Evolutionary conservation across 2,329 filamentous ascomycete genomes (phyloP).

Genomic region (Hymenoscyphus infarciens): DNA sequence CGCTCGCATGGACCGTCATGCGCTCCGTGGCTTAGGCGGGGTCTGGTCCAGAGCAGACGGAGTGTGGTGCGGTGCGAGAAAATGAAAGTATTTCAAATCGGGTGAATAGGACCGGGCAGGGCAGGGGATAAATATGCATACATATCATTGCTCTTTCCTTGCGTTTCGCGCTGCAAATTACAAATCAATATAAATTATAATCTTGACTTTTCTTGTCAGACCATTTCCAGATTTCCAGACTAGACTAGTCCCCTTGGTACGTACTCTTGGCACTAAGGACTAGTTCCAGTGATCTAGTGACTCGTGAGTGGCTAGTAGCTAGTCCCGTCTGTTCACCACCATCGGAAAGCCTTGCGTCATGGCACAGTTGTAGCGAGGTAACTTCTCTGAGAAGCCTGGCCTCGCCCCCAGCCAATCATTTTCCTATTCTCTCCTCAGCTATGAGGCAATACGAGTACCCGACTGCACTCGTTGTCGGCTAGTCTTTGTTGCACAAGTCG

Average conservation of each 20-base stretch:
- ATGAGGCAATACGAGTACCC: constrained; percentile 4
- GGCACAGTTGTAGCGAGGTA: not conserved
- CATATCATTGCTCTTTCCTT: not conserved
- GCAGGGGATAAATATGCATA: not conserved
- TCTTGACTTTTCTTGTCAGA: not conserved
- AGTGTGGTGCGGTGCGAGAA: not conserved
- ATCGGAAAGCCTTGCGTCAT: constrained; percentile 1
- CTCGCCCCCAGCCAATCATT: not conserved
- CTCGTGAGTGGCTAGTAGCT: no score
- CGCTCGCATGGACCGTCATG: not conserved
- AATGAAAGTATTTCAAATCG: constrained; percentile 1
- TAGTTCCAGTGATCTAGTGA: no score
- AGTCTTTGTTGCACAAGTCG: constrained; percentile 2
- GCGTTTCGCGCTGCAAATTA: not conserved
- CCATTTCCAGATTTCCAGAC: no score
- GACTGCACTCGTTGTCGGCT: not conserved
- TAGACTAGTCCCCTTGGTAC: not conserved
- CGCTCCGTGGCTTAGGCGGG: not conserved
- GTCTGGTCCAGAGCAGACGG: not conserved
- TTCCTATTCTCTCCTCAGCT: not conserved
- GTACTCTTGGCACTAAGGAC: not conserved
- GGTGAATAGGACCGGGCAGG: not conserved
- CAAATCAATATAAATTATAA: no score
- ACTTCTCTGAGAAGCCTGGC: no score
- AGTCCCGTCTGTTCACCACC: not conserved